Conservation (phyloP, 108 stramenopile genomes). For the Epithemia pelagica region DNA sequence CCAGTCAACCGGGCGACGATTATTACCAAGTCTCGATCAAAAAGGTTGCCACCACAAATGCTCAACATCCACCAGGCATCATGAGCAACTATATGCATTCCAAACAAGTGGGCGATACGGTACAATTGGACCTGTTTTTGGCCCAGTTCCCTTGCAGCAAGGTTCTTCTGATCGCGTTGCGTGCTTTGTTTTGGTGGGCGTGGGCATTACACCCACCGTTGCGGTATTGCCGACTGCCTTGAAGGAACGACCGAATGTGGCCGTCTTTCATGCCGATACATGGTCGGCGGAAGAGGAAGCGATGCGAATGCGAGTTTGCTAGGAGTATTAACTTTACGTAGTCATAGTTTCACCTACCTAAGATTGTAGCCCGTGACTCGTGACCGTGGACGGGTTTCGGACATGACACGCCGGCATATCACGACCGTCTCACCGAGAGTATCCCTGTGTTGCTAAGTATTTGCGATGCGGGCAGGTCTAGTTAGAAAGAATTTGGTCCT, state of each 20-base stretch:
- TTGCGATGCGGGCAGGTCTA: too few species aligned
- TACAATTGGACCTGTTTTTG: conserved; percentile 6
- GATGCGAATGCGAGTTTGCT: too few species aligned
- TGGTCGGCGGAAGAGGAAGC: too few species aligned
- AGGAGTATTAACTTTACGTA: too few species aligned
- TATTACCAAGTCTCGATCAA: conserved; percentile 11
- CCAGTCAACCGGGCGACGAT: conserved; percentile 3
- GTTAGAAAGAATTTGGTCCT: too few species aligned
- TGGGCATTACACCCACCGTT: conserved; percentile 14
- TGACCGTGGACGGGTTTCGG: too few species aligned
- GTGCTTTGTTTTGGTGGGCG: conserved; percentile 3
- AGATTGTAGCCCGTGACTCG: too few species aligned
- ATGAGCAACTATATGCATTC: not conserved
- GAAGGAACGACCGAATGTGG: not conserved
- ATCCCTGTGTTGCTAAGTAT: too few species aligned
- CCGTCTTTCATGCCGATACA: not conserved
- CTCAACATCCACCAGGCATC: not conserved
- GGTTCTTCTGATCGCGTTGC: not conserved
- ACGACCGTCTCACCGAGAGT: too few species aligned
- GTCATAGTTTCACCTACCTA: too few species aligned
- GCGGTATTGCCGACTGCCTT: not conserved
- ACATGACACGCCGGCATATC: too few species aligned
- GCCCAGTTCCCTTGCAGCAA: conserved; percentile 1
- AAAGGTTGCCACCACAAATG: conserved; percentile 1
- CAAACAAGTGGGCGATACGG: conserved; percentile 5